Percentiles rank a stretch among this genome's conserved stretches.
phyloP scores from a whole-genome alignment of 116 monocot genomes.

The Dioscorea cayenensis region DNA sequence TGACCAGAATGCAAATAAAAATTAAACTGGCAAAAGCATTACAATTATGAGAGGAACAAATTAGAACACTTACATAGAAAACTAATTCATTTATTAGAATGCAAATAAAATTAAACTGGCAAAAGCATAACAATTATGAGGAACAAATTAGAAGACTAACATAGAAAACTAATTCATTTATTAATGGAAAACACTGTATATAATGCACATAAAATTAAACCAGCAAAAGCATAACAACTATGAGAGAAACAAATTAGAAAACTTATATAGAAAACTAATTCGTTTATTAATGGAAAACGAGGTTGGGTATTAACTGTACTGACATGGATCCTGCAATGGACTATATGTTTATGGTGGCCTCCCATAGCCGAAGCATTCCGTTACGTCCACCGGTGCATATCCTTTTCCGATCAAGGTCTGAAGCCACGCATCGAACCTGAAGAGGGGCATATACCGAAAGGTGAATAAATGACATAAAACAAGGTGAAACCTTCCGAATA shows the following conservation, averaged over 20 bases:
- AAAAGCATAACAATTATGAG: not conserved
- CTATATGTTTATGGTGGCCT: conserved; percentile 89
- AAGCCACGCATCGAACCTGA: conserved; percentile 80
- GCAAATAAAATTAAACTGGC: too few species aligned
- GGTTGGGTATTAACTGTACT: not conserved
- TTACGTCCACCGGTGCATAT: conserved; percentile 91
- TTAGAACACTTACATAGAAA: not conserved
- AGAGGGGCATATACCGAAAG: not conserved
- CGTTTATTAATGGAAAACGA: not conserved
- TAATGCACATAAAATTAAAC: too few species aligned
- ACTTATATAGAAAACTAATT: not conserved
- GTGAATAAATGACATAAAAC: not conserved
- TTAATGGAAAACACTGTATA: not conserved
- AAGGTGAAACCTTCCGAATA: not conserved
- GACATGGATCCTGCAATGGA: not conserved
- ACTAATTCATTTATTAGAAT: not conserved
- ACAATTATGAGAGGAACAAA: too few species aligned
- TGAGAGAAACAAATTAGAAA: not conserved
- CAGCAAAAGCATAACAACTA: too few species aligned
- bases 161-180: not conserved
- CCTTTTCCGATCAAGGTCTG: conserved; percentile 92
- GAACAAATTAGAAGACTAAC: not conserved
- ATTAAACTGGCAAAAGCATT: too few species aligned
- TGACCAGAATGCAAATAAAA: too few species aligned
- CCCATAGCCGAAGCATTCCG: conserved; percentile 88